These are phyloP conservation scores for Cercospora sp. DNA, from an alignment of 2,329 filamentous ascomycete species.

Conservation along the genomic window DNA sequence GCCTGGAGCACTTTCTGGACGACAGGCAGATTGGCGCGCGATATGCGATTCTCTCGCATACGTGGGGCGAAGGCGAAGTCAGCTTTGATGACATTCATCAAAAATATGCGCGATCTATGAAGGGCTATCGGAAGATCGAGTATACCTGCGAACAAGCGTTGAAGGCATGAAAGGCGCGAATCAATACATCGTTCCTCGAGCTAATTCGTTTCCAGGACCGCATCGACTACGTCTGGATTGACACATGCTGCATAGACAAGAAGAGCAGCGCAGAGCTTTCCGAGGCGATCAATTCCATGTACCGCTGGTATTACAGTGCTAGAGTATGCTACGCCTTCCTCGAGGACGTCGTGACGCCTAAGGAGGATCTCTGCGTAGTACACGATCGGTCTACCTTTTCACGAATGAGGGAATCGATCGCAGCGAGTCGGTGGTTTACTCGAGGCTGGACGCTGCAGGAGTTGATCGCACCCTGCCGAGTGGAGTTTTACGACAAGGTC, in stretches of 20 bases:
- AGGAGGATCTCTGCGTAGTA: neutral
- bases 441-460: neutral
- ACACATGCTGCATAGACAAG: conserved; percentile 29
- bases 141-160: conserved; percentile 15
- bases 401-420: neutral
- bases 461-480: neutral
- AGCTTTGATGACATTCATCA: conserved; percentile 12
- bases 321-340: conserved; percentile 22
- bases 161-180: no score
- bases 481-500: neutral
- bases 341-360: conserved; percentile 3
- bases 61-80: conserved; percentile 21
- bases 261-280: conserved; percentile 21
- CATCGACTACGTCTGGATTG: conserved; percentile 14
- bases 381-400: neutral
- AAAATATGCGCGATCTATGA: neutral
- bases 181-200: no score
- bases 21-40: neutral
- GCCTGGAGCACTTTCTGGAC: conserved; percentile 10
- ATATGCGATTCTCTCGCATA: conserved; percentile 26
- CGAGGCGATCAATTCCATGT: conserved; percentile 13
- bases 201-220: conserved; percentile 3
- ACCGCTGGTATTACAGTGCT: conserved; percentile 16
- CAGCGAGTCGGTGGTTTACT: neutral
- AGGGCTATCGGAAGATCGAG: conserved; percentile 14